Evolutionary conservation across 108 stramenopile species (phyloP).

Genomic region (Skeletonema marinoi): DNA sequence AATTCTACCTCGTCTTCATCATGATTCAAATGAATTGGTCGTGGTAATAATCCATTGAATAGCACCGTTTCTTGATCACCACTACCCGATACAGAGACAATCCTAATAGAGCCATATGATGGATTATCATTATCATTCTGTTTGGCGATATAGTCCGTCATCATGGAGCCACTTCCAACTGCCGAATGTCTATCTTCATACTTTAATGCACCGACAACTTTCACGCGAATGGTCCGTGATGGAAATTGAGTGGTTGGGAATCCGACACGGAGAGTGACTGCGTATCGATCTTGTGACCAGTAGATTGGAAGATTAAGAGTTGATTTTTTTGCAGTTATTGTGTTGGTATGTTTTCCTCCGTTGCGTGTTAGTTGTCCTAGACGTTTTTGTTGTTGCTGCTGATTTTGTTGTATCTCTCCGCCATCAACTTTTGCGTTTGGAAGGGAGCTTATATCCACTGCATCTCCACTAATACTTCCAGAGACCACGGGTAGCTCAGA

Average conservation of each 20-base stretch:
- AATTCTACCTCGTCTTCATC: slow-evolving; percentile 43
- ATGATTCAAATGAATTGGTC: slow-evolving; percentile 40
- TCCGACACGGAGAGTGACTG: slow-evolving; percentile 20
- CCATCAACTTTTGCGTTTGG: neutral
- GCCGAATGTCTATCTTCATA: slow-evolving; percentile 44
- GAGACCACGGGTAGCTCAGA: neutral
- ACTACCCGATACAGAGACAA: slow-evolving; percentile 4
- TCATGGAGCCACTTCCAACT: slow-evolving; percentile 38
- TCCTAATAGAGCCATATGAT: slow-evolving; percentile 24
- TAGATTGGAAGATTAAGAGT: slow-evolving; percentile 16
- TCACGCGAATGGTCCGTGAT: slow-evolving; percentile 28
- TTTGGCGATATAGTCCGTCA: neutral
- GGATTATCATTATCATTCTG: neutral
- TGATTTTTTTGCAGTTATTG: neutral
- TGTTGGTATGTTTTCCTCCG: slow-evolving; percentile 17
- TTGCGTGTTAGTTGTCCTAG: slow-evolving; percentile 9
- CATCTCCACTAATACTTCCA: slow-evolving; percentile 2
- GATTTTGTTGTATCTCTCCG: slow-evolving; percentile 5
- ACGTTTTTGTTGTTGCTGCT: slow-evolving; percentile 13
- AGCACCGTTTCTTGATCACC: slow-evolving; percentile 9
- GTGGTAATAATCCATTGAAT: slow-evolving; percentile 30
- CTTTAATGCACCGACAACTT: slow-evolving; percentile 32
- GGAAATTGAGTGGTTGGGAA: slow-evolving; percentile 23
- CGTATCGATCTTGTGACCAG: slow-evolving; percentile 46
- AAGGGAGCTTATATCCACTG: slow-evolving; percentile 3